Conservation (phyloP, 768 basidiomycete species). For the Cystofilobasidium macerans region DNA sequence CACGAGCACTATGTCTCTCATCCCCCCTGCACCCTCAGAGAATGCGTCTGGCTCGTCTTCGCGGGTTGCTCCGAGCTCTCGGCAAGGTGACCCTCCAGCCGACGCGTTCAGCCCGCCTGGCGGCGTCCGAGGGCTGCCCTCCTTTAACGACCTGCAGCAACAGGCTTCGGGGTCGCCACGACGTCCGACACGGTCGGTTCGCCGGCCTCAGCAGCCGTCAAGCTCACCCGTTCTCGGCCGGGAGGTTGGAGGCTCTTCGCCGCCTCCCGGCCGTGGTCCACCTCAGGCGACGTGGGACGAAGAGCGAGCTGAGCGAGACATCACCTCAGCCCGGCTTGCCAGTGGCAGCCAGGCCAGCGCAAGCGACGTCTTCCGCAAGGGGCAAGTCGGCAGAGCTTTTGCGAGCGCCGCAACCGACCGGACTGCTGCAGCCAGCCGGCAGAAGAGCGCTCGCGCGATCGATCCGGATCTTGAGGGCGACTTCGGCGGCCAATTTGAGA, state of each 20-base stretch:
- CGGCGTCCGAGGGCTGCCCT: not conserved
- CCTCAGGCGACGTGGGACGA: not conserved
- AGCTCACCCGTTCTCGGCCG: not conserved
- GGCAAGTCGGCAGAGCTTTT: conserved; percentile 4
- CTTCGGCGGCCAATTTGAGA: conserved; percentile 1
- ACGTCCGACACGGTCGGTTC: conserved; percentile 12
- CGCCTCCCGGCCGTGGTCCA: not conserved
- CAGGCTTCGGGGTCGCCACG: conserved; percentile 4
- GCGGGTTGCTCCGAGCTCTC: not conserved
- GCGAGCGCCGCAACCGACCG: not conserved
- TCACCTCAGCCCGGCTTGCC: not conserved
- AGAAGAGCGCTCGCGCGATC: not conserved
- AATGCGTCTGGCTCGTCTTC: not conserved
- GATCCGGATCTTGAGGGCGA: conserved; percentile 6
- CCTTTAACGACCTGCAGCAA: not conserved
- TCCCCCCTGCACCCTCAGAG: not conserved
- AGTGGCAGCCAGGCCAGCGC: not conserved
- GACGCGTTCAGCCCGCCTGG: not conserved
- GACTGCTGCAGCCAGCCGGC: not conserved
- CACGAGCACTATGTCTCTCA: conserved; percentile 6
- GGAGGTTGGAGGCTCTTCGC: not conserved
- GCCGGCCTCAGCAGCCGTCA: conserved; percentile 4
- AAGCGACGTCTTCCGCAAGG: conserved; percentile 9
- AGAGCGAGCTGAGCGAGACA: conserved; percentile 8
- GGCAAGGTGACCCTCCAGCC: not conserved